phyloP scores from a whole-genome alignment of 2,329 filamentous ascomycete genomes.

The Elsinoe necatrix region DNA sequence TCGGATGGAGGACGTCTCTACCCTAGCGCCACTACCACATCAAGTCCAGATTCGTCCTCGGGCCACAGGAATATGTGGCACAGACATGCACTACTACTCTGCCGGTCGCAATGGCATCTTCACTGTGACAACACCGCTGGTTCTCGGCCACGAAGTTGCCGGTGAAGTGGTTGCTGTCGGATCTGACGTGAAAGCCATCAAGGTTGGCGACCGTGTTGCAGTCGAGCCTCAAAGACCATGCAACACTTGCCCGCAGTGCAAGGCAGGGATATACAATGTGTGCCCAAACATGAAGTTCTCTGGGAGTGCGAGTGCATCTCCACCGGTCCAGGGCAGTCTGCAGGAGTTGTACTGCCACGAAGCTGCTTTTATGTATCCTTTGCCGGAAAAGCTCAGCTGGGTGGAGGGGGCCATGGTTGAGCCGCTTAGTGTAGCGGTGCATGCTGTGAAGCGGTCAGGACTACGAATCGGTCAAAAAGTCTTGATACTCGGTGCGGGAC shows the following conservation, averaged over 20 bases:
- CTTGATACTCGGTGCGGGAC: constrained; percentile 42
- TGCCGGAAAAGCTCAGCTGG: constrained; percentile 39
- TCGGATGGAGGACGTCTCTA: not conserved
- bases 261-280: constrained; percentile 21
- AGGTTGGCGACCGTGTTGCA: constrained; percentile 60
- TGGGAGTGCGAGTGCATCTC: constrained; percentile 17
- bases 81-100: constrained; percentile 4
- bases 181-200: constrained; percentile 46
- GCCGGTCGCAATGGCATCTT: constrained; percentile 1
- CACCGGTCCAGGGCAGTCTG: constrained; percentile 35
- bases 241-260: constrained; percentile 49
- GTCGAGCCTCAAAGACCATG: constrained; percentile 65
- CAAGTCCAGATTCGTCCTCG: not conserved
- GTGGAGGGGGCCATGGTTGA: constrained; percentile 49
- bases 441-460: constrained; percentile 35
- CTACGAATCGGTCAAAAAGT: constrained; percentile 38
- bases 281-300: constrained; percentile 22
- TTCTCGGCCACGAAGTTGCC: constrained; percentile 62
- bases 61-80: not conserved
- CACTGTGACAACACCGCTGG: constrained; percentile 35
- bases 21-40: not conserved
- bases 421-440: constrained; percentile 45
- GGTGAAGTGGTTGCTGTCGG: constrained; percentile 55
- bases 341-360: constrained; percentile 42
- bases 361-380: constrained; percentile 40